These are phyloP conservation scores for Pyrenochaeta sp. DNA, from an alignment of 2,329 filamentous ascomycete genomes.

Conservation along the genomic window DNA sequence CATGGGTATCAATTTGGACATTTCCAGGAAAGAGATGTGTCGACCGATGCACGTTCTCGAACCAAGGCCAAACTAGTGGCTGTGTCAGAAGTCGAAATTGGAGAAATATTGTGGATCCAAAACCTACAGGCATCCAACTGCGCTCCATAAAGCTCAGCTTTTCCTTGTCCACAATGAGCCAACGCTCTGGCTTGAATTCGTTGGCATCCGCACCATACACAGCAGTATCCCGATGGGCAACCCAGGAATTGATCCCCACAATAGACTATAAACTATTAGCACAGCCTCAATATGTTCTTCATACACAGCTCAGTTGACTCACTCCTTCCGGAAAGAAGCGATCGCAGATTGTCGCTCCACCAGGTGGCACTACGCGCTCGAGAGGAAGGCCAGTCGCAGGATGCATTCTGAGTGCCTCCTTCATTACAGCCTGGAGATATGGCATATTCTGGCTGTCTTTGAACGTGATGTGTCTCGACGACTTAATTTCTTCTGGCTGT, in stretches of 20 bases:
- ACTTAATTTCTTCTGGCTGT: neutral
- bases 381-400: slow-evolving; percentile 32
- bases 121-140: slow-evolving; percentile 24
- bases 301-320: slow-evolving; percentile 3
- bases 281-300: neutral
- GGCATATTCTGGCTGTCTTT: slow-evolving; percentile 36
- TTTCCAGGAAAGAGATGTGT: slow-evolving; percentile 21
- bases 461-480: slow-evolving; percentile 19
- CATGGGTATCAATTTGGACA: slow-evolving; percentile 14
- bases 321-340: slow-evolving; percentile 26
- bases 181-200: slow-evolving; percentile 29
- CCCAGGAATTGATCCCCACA: slow-evolving; percentile 32
- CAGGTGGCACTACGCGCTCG: slow-evolving; percentile 26
- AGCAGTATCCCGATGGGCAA: slow-evolving; percentile 22
- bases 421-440: slow-evolving; percentile 39
- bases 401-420: slow-evolving; percentile 36
- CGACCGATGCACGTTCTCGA: slow-evolving; percentile 28
- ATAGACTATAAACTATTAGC: slow-evolving; percentile 16
- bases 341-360: slow-evolving; percentile 17
- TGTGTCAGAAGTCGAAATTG: slow-evolving; percentile 1
- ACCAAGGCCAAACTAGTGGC: slow-evolving; percentile 19
- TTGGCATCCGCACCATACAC: slow-evolving; percentile 27
- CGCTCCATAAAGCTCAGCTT: slow-evolving; percentile 23
- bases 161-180: slow-evolving; percentile 23
- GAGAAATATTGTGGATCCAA: neutral